phyloP scores from a whole-genome alignment of 2,329 filamentous ascomycete genomes.

The Hymenoscyphus linearis region DNA sequence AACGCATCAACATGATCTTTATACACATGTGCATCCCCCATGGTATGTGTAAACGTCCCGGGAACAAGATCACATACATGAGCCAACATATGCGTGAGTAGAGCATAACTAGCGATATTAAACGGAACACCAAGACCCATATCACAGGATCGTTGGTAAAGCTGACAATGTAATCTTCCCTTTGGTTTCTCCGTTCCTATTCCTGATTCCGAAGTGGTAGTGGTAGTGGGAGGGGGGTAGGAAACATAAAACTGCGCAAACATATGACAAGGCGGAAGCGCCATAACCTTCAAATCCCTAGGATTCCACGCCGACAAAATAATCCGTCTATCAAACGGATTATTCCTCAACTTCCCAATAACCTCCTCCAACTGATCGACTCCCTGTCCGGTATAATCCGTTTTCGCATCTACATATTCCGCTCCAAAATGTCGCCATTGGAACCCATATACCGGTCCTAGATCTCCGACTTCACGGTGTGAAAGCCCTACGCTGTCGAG shows the following conservation, averaged over 20 bases:
- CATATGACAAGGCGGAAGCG: conserved; percentile 92
- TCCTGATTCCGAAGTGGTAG: too few species aligned
- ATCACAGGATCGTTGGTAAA: conserved; percentile 93
- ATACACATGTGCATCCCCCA: conserved; percentile 98
- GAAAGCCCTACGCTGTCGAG: conserved; percentile 79
- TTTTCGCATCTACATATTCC: conserved; percentile 70
- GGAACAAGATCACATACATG: conserved; percentile 79
- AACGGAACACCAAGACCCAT: conserved; percentile 95
- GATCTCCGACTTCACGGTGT: conserved; percentile 79
- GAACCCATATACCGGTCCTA: conserved; percentile 96
- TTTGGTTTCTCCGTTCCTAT: conserved; percentile 31
- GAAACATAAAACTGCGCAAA: conserved; percentile 78
- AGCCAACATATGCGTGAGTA: conserved; percentile 93
- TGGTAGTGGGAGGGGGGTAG: conserved; percentile 18
- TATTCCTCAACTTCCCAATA: conserved; percentile 76
- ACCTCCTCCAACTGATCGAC: conserved; percentile 91
- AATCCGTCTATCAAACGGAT: conserved; percentile 84
- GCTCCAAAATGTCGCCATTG: conserved; percentile 99
- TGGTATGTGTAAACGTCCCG: conserved; percentile 85
- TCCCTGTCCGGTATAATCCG: conserved; percentile 82
- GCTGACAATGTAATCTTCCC: conserved; percentile 75
- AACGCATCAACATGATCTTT: conserved; percentile 87
- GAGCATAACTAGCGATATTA: conserved; percentile 92
- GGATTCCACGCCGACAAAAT: conserved; percentile 95
- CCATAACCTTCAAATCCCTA: conserved; percentile 79